These are phyloP conservation scores for Coelastrella sp. DNA, from an alignment of 139 green algal genomes.

Conservation along the genomic window DNA sequence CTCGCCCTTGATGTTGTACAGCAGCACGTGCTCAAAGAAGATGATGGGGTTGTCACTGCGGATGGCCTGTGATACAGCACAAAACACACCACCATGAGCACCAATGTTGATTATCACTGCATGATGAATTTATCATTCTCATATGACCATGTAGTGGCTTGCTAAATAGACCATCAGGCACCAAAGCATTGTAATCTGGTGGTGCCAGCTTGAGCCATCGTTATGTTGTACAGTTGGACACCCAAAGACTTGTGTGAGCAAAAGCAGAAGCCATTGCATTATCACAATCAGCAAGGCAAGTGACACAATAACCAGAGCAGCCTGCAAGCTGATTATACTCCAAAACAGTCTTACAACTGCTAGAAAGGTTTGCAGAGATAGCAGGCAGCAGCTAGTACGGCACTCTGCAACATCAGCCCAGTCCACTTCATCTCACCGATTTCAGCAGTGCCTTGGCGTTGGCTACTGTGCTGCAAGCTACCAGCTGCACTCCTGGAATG, in stretches of 20 bases:
- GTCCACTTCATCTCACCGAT: slow-evolving; percentile 60
- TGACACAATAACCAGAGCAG: too few relatives aligned
- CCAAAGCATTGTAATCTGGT: too few relatives aligned
- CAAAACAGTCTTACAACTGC: too few relatives aligned
- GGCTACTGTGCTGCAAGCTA: slow-evolving; percentile 87
- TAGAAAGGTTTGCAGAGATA: too few relatives aligned
- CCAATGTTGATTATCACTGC: not conserved
- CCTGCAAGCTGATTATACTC: too few relatives aligned
- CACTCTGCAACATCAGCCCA: not conserved
- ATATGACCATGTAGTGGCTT: too few relatives aligned
- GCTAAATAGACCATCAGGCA: too few relatives aligned
- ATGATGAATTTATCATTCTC: not conserved
- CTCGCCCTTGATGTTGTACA: slow-evolving; percentile 96
- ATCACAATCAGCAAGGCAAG: not conserved
- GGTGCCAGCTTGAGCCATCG: too few relatives aligned
- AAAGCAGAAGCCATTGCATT: not conserved
- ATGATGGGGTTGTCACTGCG: slow-evolving; percentile 88
- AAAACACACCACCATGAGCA: not conserved
- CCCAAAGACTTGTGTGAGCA: too few relatives aligned
- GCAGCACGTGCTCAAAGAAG: slow-evolving; percentile 98
- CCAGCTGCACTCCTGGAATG: slow-evolving; percentile 96
- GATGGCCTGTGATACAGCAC: slow-evolving; percentile 65
- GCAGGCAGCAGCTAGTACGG: not conserved
- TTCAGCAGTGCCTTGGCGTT: slow-evolving; percentile 97
- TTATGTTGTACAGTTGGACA: not conserved